Conservation (phyloP, 1,139 yeast genomes). For the Pichia sp. region DNA sequence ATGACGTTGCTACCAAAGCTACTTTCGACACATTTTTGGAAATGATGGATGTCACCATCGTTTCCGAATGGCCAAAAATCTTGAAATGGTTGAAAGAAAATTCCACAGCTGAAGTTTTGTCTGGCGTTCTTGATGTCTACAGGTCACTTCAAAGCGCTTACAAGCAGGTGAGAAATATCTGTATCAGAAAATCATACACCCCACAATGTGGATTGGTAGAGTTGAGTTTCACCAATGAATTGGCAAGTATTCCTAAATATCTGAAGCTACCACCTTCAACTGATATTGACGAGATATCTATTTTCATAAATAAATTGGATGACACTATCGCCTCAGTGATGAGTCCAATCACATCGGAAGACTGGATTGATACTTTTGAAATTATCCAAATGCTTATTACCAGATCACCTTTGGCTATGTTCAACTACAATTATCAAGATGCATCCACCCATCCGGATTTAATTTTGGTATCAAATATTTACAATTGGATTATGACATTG, state of each 20-base stretch:
- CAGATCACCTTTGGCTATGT: constrained; percentile 50
- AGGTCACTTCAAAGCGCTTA: constrained; percentile 40
- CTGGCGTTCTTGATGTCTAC: constrained; percentile 13
- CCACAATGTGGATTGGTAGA: constrained; percentile 45
- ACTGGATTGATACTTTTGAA: constrained; percentile 79
- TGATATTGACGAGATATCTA: constrained; percentile 46
- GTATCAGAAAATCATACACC: constrained; percentile 74
- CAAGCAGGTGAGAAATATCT: constrained; percentile 65
- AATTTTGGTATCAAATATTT: constrained; percentile 64
- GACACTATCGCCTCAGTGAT: constrained; percentile 57
- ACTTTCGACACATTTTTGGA: constrained; percentile 65
- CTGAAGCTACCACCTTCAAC: constrained; percentile 23
- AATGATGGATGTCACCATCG: constrained; percentile 62
- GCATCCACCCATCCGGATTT: constrained; percentile 48
- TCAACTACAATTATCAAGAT: constrained; percentile 51
- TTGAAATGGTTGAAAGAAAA: constrained; percentile 34
- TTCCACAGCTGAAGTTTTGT: constrained; percentile 19
- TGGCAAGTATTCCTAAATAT: constrained; percentile 27
- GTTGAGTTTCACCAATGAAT: constrained; percentile 25
- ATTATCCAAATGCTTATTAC: constrained; percentile 64
- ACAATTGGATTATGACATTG: constrained; percentile 62
- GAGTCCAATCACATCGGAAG: constrained; percentile 57
- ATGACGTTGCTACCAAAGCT: constrained; percentile 58
- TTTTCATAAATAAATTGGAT: constrained; percentile 63
- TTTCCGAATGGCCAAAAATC: constrained; percentile 65